Conservation (phyloP, 2,329 filamentous ascomycete genomes). For the Diaporthe sp. region DNA sequence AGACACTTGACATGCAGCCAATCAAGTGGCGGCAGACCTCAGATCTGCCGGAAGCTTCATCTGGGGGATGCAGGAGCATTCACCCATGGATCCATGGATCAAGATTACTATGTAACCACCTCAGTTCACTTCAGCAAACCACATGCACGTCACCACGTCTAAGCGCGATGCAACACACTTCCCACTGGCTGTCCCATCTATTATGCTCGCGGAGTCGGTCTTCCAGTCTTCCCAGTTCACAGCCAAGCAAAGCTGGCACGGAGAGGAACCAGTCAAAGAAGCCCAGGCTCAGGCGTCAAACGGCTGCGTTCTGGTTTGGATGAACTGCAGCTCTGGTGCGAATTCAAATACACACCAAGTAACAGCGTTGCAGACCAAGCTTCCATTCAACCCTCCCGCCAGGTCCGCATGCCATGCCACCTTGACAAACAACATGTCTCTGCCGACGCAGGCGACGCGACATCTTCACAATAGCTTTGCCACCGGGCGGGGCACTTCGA, state of each 20-base stretch:
- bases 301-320: not conserved
- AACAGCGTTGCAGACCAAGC: not conserved
- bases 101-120: slow-evolving; percentile 8
- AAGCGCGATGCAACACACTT: not conserved
- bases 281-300: not conserved
- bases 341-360: not conserved
- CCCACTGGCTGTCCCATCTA: not conserved
- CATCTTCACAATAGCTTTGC: not conserved
- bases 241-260: not conserved
- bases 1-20: slow-evolving; percentile 5
- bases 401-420: not conserved
- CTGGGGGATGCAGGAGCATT: not conserved
- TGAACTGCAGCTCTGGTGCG: not conserved
- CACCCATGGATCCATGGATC: not conserved
- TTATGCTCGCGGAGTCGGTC: not conserved
- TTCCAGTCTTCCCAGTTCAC: not conserved
- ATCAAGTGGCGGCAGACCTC: not conserved
- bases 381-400: not conserved
- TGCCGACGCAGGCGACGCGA: not conserved
- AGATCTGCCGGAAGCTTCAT: slow-evolving; percentile 24
- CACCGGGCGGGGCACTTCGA: not conserved
- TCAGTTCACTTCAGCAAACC: slow-evolving; percentile 3
- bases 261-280: not conserved
- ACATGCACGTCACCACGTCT: slow-evolving; percentile 14
- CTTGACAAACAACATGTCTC: not conserved